Percentiles rank a stretch among this genome's conserved stretches.
These are phyloP conservation scores for Blastobotrys apis DNA, from an alignment of 1,139 yeast genomes.

Conservation along the genomic window DNA sequence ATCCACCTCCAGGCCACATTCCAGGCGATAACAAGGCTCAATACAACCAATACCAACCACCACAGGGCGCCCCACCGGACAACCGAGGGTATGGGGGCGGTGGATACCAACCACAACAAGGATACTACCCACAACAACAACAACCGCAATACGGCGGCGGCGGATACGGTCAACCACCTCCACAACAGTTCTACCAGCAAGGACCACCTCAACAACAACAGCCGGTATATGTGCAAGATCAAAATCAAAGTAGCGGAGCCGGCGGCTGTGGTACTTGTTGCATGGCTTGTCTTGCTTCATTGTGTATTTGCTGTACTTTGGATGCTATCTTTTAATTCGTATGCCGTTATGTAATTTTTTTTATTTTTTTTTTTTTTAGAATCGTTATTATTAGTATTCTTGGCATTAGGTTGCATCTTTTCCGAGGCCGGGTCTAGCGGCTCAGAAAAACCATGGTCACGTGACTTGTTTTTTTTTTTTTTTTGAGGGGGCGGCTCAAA, in stretches of 20 bases:
- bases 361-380: not conserved
- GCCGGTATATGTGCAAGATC: constrained; percentile 41
- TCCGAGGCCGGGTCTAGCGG: not conserved
- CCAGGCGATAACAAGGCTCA: constrained; percentile 5
- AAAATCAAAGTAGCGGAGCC: constrained; percentile 27
- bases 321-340: constrained; percentile 25
- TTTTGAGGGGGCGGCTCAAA: not conserved
- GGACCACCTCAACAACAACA: no score
- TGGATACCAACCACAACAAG: constrained; percentile 7
- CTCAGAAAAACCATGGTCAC: not conserved
- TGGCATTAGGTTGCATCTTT: not conserved
- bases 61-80: constrained; percentile 9
- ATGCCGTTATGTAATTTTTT: not conserved
- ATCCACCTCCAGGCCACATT: constrained; percentile 10
- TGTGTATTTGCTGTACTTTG: constrained; percentile 39
- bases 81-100: constrained; percentile 1
- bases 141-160: constrained; percentile 17
- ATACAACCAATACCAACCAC: constrained; percentile 7
- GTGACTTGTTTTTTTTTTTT: not conserved
- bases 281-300: constrained; percentile 37
- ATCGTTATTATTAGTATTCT: not conserved
- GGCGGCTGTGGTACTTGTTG: constrained; percentile 34
- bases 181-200: constrained; percentile 7
- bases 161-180: constrained; percentile 26
- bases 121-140: constrained; percentile 9